phyloP scores from a whole-genome alignment of 164 flowering plant species.

The Tetrastigma voinierianum region DNA sequence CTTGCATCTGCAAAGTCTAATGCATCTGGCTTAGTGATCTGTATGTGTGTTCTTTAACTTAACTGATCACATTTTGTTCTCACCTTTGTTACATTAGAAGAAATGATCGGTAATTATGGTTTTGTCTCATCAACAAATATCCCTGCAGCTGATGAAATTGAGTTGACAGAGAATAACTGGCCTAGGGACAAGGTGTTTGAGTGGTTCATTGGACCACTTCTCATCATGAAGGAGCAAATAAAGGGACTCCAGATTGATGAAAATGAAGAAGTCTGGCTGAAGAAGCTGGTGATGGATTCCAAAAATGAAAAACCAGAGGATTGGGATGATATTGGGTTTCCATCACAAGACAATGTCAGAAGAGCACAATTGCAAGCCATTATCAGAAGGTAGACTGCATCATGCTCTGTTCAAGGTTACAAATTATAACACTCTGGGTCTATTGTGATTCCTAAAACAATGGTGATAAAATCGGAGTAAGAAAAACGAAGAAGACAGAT shows the following conservation, averaged over 20 bases:
- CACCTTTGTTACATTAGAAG: background rate
- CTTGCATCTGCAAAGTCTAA: constrained; percentile 69
- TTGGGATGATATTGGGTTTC: constrained; percentile 65
- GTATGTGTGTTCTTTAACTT: constrained; percentile 37
- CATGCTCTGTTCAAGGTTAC: background rate
- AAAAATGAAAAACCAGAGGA: constrained; percentile 68
- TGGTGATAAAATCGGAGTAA: too few relatives aligned
- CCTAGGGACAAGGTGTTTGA: constrained; percentile 76
- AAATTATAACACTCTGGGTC: too few relatives aligned
- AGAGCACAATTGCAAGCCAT: constrained; percentile 86
- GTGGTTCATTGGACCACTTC: constrained; percentile 79
- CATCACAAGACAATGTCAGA: constrained; percentile 61
- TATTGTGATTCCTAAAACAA: too few relatives aligned
- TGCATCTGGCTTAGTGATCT: constrained; percentile 61
- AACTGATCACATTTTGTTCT: background rate
- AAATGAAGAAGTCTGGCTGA: constrained; percentile 64
- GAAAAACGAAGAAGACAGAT: too few relatives aligned
- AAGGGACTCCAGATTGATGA: constrained; percentile 57
- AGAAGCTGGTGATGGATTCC: constrained; percentile 44
- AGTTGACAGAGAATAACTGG: constrained; percentile 50
- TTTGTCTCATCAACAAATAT: background rate
- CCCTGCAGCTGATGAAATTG: constrained; percentile 79
- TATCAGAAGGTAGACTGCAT: constrained; percentile 57
- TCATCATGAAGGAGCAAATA: constrained; percentile 86
- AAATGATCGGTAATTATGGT: background rate